Evolutionary conservation across 345 rosid genomes (phyloP), one percentile per base, ranked within the genome.

Genomic region (Hibiscus mutabilis): DNA sequence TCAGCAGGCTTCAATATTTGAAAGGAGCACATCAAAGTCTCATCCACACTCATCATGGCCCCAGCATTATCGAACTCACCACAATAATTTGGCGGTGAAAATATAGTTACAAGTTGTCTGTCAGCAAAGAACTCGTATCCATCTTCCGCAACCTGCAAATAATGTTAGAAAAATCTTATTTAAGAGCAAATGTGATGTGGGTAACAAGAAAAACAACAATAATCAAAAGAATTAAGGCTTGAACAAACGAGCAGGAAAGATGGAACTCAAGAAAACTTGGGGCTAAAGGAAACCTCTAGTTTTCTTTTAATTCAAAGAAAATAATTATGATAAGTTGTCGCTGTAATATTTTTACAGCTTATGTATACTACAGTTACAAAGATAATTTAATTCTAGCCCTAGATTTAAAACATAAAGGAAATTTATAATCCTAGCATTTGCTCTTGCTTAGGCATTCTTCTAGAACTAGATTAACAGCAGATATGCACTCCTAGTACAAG

Each of bases 41-140:
- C 91, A 60, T 86, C 83, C 60, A 80, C 93, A 73, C 82, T 79
- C 97, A 84, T 82, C 91, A 82, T 87, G 51, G 91, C 92, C 69
- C 87, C 88, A 68, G 88, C 89, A 79, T 84, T 88, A 75, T 91
- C 97, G 76, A 89, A 91, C 75, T 91, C 97, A 35, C 97, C 97
- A 27, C 97, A 91, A 80, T 89, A 91, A 76, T 91, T 91, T 40
- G 94, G 94, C 2, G 97, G 94, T n/a, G 97, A 87, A 75, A 86
- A 91, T 85, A 91, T 85, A n/a, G 97, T 89, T 60, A 91, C 94
- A 70, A 90, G 90, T 79, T 90, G 91, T 72, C 97, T 73, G 77
- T 87, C 67, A 49, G 93, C 97, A 78, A 92, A 51, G 21, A 51
- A 51, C 21, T 51, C 56, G 5, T 51, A 51, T n/a, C 56, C 56